phyloP scores from a whole-genome alignment of 2,329 filamentous ascomycete genomes.

The Chaetomiaceae sp. region DNA sequence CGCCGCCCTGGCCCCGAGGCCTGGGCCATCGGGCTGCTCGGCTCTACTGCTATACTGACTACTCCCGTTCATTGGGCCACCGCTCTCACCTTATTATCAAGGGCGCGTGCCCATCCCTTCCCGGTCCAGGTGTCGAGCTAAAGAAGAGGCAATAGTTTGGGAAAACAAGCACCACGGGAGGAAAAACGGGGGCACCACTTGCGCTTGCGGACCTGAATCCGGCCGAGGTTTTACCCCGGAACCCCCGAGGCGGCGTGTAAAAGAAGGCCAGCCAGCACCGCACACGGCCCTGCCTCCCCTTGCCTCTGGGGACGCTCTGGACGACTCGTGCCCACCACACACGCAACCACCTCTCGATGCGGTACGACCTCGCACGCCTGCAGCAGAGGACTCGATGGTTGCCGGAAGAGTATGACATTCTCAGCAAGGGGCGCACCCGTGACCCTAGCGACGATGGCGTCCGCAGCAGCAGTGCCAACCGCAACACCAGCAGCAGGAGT shows the following conservation, averaged over 20 bases:
- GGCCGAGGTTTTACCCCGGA: conserved; percentile 16
- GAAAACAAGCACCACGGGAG: not conserved
- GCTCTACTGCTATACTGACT: not conserved
- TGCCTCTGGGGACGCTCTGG: no score
- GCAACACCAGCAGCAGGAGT: conserved; percentile 7
- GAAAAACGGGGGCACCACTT: not conserved
- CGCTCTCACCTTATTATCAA: conserved; percentile 13
- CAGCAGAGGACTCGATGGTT: conserved; percentile 21
- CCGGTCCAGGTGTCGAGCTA: not conserved
- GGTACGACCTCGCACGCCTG: conserved; percentile 11
- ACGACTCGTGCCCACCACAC: not conserved
- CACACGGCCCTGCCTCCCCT: no score
- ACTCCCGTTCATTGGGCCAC: not conserved
- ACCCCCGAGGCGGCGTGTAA: conserved; percentile 10
- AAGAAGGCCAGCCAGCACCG: conserved; percentile 1
- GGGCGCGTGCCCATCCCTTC: conserved; percentile 11
- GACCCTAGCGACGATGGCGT: conserved; percentile 16
- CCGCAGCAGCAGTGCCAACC: conserved; percentile 8
- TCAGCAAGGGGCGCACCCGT: conserved; percentile 20
- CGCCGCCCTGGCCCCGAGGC: conserved; percentile 16
- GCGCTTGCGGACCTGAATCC: conserved; percentile 2
- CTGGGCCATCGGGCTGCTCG: conserved; percentile 7
- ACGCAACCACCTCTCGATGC: no score
- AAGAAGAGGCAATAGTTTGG: not conserved
- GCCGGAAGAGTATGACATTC: conserved; percentile 18